Evolutionary conservation across 768 basidiomycete genomes (phyloP), one percentile per base, ranked within the genome.

Genomic region (Cubamyces sp.): DNA sequence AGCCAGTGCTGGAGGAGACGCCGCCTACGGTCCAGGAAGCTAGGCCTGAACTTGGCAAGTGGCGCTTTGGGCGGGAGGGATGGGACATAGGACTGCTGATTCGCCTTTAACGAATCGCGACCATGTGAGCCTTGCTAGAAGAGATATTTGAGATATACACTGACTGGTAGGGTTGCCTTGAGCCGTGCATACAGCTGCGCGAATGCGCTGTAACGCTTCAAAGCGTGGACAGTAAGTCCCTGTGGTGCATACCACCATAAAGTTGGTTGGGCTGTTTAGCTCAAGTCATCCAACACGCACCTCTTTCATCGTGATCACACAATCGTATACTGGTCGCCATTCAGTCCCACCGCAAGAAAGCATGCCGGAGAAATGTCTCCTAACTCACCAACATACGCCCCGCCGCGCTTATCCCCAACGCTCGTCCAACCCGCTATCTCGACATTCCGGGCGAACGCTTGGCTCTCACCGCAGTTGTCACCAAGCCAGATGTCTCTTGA

Each of bases 401-500:
- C 81, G n/a, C 83, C 82, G 0, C 78, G 77, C 42, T 78, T 79
- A 66, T 90, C 89, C 0, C 88, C 88, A 7, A 91, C 89, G 64
- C 79, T 85, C 18, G 84, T 87, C 89, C 89, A 91, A 0, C 88
- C 90, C 11, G 77, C 77, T 19, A 91, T 86, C 51, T 78, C 77
- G 3, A 91, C 88, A 69, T 85, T 83, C 53, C 84, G 80, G 3
- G 90, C 84, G 67, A 91, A 91, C 1, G 82, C 77, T 0, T 71
- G 69, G 50, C 81, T 82, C 57, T 80, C 78, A 0, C 84, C 84
- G 0, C 77, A 78, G 60, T 84, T 84, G 63, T 90, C 88, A 0
- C 79, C 83, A 8, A 91, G 77, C 81, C 85, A 90, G 25, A 91
- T 91, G 47, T 90, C 88, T 15, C 78, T 79, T 0, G 87, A 88